Evolutionary conservation across 1,284 basidiomycete species (phyloP).

Genomic region (Microbotryum violaceum): DNA sequence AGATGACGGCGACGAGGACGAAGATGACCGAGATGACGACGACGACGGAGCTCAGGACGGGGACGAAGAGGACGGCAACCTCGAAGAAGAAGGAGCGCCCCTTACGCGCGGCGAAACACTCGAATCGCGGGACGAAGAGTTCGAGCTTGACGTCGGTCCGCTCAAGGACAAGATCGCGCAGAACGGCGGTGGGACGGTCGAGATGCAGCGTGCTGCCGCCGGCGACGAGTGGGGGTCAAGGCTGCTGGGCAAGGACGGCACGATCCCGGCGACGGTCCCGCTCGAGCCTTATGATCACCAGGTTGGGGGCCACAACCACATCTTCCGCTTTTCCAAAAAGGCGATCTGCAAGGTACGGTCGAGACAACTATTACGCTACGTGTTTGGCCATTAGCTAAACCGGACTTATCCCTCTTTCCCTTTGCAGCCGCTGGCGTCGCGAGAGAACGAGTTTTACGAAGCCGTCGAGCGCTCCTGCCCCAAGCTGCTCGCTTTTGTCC

Average conservation of each 20-base stretch:
- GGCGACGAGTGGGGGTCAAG: slow-evolving; percentile 20
- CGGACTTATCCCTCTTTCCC: neutral
- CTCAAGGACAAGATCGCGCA: slow-evolving; percentile 16
- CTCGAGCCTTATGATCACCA: slow-evolving; percentile 94
- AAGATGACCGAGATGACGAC: neutral
- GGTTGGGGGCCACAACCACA: slow-evolving; percentile 92
- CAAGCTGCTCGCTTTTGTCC: slow-evolving; percentile 82
- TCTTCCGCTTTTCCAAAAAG: slow-evolving; percentile 95
- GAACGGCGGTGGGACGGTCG: slow-evolving; percentile 22
- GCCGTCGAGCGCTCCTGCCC: slow-evolving; percentile 89
- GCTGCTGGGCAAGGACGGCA: slow-evolving; percentile 20
- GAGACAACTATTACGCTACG: neutral
- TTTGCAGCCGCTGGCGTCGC: slow-evolving; percentile 77
- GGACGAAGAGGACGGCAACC: slow-evolving; percentile 1
- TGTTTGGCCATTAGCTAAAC: neutral
- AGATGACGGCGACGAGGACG: slow-evolving; percentile 6
- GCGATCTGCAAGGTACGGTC: slow-evolving; percentile 90
- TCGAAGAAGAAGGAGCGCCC: slow-evolving; percentile 3
- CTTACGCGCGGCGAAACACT: no score
- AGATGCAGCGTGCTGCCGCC: slow-evolving; percentile 13
- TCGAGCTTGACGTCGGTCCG: slow-evolving; percentile 27
- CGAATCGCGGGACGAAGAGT: slow-evolving; percentile 17
- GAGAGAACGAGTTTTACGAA: slow-evolving; percentile 98
- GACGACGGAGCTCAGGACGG: neutral
- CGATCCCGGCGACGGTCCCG: slow-evolving; percentile 63